These are phyloP conservation scores for Hypomyces rosellus DNA, from an alignment of 2,329 filamentous ascomycete genomes.

Conservation along the genomic window DNA sequence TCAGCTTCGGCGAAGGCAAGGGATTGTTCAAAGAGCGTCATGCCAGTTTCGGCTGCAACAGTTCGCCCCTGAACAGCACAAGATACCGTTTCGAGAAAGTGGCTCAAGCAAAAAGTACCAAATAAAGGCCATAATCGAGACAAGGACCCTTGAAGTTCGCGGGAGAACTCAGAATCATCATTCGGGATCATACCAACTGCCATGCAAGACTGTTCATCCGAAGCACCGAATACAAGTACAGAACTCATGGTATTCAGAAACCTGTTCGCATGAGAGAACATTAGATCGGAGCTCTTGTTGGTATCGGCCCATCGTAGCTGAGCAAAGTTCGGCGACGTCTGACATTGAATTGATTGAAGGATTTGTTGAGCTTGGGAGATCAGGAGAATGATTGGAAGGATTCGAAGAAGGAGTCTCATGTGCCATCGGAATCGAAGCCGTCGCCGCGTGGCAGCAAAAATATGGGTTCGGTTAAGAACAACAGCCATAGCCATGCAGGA, in stretches of 20 bases:
- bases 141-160: conserved; percentile 67
- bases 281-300: conserved; percentile 57
- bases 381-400: conserved; percentile 65
- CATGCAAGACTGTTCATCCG: conserved; percentile 67
- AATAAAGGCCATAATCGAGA: conserved; percentile 71
- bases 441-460: conserved; percentile 84
- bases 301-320: conserved; percentile 63
- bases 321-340: conserved; percentile 71
- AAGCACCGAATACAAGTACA: conserved; percentile 63
- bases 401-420: conserved; percentile 62
- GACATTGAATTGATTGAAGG: conserved; percentile 83
- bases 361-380: conserved; percentile 61
- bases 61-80: conserved; percentile 81
- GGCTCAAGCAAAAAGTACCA: conserved; percentile 62
- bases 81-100: conserved; percentile 82
- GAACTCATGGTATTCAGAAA: conserved; percentile 69
- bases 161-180: conserved; percentile 42
- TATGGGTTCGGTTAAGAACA: conserved; percentile 82
- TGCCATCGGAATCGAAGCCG: conserved; percentile 71
- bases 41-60: conserved; percentile 79
- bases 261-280: conserved; percentile 63
- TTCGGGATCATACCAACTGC: conserved; percentile 64
- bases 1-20: conserved; percentile 95
- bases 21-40: conserved; percentile 95
- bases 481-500: conserved; percentile 82